A percentile compares a stretch with the other conserved stretches of the same genome.
Evolutionary conservation across 805 yeast species (phyloP).

Genomic region (Candida stauntonica): DNA sequence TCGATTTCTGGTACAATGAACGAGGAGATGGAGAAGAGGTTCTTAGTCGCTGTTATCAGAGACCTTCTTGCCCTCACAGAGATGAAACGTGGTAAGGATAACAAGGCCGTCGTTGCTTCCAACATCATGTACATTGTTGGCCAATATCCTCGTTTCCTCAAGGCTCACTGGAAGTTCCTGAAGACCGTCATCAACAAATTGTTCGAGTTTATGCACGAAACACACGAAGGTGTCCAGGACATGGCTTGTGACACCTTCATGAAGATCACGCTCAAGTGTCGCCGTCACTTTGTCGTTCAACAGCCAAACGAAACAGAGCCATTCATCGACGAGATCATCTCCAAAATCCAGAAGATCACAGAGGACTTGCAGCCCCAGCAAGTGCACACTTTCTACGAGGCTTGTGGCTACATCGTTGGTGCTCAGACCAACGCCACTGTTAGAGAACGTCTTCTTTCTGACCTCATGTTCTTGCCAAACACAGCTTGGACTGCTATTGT

Average conservation of each 20-base stretch:
- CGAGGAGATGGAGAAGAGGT: conserved; percentile 94
- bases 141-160: conserved; percentile 94
- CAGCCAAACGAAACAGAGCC: conserved; percentile 87
- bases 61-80: conserved; percentile 89
- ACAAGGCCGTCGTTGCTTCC: conserved; percentile 99
- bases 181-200: conserved; percentile 93
- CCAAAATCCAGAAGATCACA: conserved; percentile 78
- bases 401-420: conserved; percentile 89
- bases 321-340: conserved; percentile 84
- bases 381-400: conserved; percentile 95
- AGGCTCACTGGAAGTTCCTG: conserved; percentile 97
- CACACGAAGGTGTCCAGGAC: conserved; percentile 99
- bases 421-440: conserved; percentile 72
- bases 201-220: conserved; percentile 98
- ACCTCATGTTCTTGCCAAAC: conserved; percentile 88
- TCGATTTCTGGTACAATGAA: conserved; percentile 98
- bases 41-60: conserved; percentile 88
- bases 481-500: conserved; percentile 92
- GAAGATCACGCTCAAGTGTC: conserved; percentile 92
- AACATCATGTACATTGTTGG: conserved; percentile 99
- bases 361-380: conserved; percentile 95
- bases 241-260: conserved; percentile 99
- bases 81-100: conserved; percentile 94
- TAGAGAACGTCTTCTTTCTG: conserved; percentile 67
- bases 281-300: conserved; percentile 85